phyloP scores from a whole-genome alignment of 2,329 filamentous ascomycete genomes.

The Salinomyces thailandicus region DNA sequence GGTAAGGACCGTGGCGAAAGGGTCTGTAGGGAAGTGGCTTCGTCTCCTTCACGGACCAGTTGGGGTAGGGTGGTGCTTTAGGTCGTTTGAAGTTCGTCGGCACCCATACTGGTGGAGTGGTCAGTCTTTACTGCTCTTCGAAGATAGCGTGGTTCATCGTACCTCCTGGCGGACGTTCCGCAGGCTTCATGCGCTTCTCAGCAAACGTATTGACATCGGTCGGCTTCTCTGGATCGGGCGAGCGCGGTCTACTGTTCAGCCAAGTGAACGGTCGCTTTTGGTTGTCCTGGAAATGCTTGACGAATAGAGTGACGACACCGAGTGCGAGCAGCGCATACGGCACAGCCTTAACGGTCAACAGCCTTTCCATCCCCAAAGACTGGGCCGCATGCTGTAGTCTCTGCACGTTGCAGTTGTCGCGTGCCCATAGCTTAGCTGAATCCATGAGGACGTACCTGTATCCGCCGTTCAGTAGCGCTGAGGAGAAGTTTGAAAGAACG shows the following conservation, averaged over 20 bases:
- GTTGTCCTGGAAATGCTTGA: conserved; percentile 2
- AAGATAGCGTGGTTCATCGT: conserved; percentile 8
- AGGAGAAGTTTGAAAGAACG: too few species aligned
- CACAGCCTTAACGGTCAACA: conserved; percentile 3
- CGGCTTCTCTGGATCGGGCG: conserved; percentile 40
- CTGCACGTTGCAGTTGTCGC: conserved; percentile 1
- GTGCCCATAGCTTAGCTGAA: conserved; percentile 3
- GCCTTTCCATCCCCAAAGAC: neutral
- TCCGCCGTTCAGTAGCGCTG: too few species aligned
- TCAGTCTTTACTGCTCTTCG: neutral
- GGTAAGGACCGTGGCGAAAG: conserved; percentile 67
- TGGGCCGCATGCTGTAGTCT: neutral
- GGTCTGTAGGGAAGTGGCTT: conserved; percentile 68
- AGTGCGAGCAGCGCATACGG: conserved; percentile 6
- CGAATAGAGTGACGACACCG: neutral
- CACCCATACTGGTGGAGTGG: conserved; percentile 40
- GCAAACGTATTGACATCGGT: conserved; percentile 13
- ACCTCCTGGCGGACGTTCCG: conserved; percentile 39
- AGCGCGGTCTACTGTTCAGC: conserved; percentile 2
- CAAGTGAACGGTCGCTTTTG: neutral
- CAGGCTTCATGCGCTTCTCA: conserved; percentile 23
- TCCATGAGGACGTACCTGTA: too few species aligned
- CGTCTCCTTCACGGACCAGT: conserved; percentile 58
- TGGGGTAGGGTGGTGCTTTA: conserved; percentile 49
- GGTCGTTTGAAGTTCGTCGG: conserved; percentile 51